phyloP scores from a whole-genome alignment of 1,284 basidiomycete genomes.

The Leccinum solheimii region DNA sequence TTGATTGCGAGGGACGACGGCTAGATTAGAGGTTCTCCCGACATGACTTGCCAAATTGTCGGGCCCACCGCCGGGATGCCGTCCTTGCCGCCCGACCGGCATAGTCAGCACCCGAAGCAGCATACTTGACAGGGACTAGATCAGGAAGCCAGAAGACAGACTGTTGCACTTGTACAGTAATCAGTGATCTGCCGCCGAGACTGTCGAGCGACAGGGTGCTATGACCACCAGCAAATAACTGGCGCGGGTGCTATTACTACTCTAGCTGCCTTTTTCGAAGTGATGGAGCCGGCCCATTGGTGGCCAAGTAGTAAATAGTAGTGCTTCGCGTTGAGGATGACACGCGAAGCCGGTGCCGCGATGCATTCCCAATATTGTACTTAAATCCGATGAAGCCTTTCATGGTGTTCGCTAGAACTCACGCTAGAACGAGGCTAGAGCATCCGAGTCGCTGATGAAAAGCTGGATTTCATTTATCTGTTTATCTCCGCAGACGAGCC shows the following conservation, averaged over 20 bases:
- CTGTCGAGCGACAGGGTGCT: background rate
- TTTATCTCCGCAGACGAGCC: slow-evolving; percentile 29
- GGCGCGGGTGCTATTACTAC: background rate
- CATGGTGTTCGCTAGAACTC: slow-evolving; percentile 1
- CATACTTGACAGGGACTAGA: background rate
- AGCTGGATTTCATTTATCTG: slow-evolving; percentile 12
- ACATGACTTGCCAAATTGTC: slow-evolving; percentile 1
- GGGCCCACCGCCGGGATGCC: background rate
- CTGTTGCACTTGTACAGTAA: too few relatives aligned
- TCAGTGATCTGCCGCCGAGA: background rate
- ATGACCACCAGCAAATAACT: background rate
- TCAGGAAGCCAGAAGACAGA: background rate
- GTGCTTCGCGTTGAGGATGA: background rate
- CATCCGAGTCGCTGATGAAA: slow-evolving; percentile 1
- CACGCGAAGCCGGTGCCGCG: slow-evolving; percentile 7
- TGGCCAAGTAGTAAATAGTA: background rate
- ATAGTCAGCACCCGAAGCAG: background rate
- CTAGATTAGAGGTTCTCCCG: slow-evolving; percentile 1
- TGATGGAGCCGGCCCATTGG: slow-evolving; percentile 17
- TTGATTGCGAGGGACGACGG: background rate
- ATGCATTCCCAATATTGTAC: slow-evolving; percentile 6
- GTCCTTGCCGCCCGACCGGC: background rate
- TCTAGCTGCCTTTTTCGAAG: slow-evolving; percentile 7
- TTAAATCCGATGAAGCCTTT: slow-evolving; percentile 9
- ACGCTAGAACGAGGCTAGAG: slow-evolving; percentile 9